Evolutionary conservation across 2,329 filamentous ascomycete species (phyloP).

Genomic region (Allantophomopsis lycopodina): DNA sequence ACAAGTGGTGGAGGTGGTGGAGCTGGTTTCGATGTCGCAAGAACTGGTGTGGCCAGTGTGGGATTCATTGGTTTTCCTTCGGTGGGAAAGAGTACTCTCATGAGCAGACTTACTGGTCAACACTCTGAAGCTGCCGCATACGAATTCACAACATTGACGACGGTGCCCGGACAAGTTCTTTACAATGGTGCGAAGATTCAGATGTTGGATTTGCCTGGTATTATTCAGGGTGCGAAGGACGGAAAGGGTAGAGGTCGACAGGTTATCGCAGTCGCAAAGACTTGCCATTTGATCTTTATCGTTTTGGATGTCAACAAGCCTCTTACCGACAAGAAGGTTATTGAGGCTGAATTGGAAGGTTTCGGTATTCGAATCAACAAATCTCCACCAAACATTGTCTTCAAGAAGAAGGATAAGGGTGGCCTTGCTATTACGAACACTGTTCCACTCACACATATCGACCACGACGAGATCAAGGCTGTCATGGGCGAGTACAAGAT

Average conservation of each 20-base stretch:
- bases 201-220: constrained; percentile 96
- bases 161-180: constrained; percentile 86
- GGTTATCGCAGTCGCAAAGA: constrained; percentile 98
- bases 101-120: constrained; percentile 88
- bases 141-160: constrained; percentile 97
- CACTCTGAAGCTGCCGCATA: constrained; percentile 96
- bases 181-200: constrained; percentile 98
- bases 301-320: constrained; percentile 98
- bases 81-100: constrained; percentile 94
- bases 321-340: constrained; percentile 89
- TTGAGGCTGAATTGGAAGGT: constrained; percentile 88
- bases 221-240: constrained; percentile 97
- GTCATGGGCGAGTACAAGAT: constrained; percentile 97
- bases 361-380: constrained; percentile 99
- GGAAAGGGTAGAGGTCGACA: constrained; percentile 94
- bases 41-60: constrained; percentile 92
- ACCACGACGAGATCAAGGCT: constrained; percentile 91
- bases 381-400: constrained; percentile 92
- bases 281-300: constrained; percentile 97
- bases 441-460: constrained; percentile 80
- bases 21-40: constrained; percentile 89
- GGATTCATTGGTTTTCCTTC: constrained; percentile 98
- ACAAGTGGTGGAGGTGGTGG: constrained; percentile 76
- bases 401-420: constrained; percentile 99
- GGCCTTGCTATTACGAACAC: constrained; percentile 95